These are phyloP conservation scores for Scleroderma bovista DNA, from an alignment of 768 basidiomycete genomes.

Conservation along the genomic window DNA sequence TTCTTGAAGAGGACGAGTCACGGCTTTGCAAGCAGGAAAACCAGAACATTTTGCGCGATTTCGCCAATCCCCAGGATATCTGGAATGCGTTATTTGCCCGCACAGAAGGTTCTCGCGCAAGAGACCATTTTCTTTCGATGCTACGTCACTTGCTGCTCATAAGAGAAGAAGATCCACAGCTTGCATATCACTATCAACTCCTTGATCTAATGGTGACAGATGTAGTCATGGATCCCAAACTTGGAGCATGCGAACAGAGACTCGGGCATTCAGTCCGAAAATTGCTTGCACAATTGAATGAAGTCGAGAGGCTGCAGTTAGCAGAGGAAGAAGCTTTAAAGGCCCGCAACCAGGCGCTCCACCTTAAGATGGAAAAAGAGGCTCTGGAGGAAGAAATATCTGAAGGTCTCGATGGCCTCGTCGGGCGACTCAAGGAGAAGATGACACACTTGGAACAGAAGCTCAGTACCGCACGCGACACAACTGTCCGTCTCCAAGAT, in stretches of 20 bases:
- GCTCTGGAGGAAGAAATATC: constrained; percentile 75
- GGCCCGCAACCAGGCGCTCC: constrained; percentile 56
- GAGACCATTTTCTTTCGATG: constrained; percentile 85
- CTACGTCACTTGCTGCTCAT: constrained; percentile 92
- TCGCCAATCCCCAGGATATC: constrained; percentile 80
- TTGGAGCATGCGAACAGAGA: constrained; percentile 76
- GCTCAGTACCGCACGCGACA: constrained; percentile 72
- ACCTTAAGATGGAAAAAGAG: constrained; percentile 78
- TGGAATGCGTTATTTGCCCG: constrained; percentile 76
- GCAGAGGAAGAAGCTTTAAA: constrained; percentile 73
- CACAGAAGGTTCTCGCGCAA: constrained; percentile 72
- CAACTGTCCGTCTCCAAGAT: constrained; percentile 65
- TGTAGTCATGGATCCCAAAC: constrained; percentile 88
- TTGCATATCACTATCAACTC: constrained; percentile 87
- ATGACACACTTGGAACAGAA: constrained; percentile 70
- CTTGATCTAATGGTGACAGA: constrained; percentile 86
- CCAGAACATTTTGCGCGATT: constrained; percentile 66
- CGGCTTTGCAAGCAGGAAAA: constrained; percentile 70
- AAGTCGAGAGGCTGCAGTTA: constrained; percentile 77
- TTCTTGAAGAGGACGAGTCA: constrained; percentile 71
- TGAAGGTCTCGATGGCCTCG: constrained; percentile 75
- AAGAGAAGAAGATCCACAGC: constrained; percentile 76
- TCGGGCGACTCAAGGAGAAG: constrained; percentile 74
- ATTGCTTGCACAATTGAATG: constrained; percentile 85
- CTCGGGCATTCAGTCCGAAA: constrained; percentile 87